Conservation (phyloP, 2,329 filamentous ascomycete genomes). For the Xylariaceae sp. region DNA sequence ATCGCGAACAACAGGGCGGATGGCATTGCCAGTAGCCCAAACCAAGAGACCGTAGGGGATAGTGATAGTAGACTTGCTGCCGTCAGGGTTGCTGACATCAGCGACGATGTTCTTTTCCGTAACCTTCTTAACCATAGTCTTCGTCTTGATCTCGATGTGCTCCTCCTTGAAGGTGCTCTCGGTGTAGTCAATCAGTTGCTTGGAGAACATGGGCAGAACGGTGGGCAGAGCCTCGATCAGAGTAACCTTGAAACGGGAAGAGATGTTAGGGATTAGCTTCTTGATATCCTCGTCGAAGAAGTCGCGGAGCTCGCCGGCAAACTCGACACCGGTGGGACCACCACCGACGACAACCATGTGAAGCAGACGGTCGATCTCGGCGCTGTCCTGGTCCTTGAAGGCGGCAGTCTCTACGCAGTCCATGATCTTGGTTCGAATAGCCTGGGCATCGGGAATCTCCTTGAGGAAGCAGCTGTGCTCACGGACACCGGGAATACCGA, state of each 20-base stretch:
- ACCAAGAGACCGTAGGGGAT: constrained; percentile 95
- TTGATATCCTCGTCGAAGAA: constrained; percentile 98
- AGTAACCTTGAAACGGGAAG: constrained; percentile 92
- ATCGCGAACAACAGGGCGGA: constrained; percentile 84
- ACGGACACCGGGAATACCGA: constrained; percentile 90
- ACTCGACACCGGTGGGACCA: constrained; percentile 95
- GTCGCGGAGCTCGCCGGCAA: constrained; percentile 95
- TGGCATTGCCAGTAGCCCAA: constrained; percentile 95
- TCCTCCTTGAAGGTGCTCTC: constrained; percentile 99
- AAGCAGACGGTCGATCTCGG: constrained; percentile 87
- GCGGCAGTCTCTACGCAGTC: constrained; percentile 98
- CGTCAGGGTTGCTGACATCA: constrained; percentile 73
- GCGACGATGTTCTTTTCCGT: constrained; percentile 91
- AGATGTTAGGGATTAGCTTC: constrained; percentile 96
- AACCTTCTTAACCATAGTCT: constrained; percentile 98
- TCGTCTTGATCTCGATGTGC: constrained; percentile 93
- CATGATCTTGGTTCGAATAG: constrained; percentile 98
- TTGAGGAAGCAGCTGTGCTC: constrained; percentile 98
- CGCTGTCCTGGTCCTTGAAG: constrained; percentile 88
- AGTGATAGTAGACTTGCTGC: constrained; percentile 71
- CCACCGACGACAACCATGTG: constrained; percentile 97
- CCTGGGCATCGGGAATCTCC: constrained; percentile 93
- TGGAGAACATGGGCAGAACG: constrained; percentile 96
- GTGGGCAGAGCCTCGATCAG: constrained; percentile 96
- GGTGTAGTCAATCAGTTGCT: constrained; percentile 98